Percentiles rank a stretch among this genome's conserved stretches.
These are phyloP conservation scores for Fraxinus dipetala DNA, from an alignment of 305 asterid species.

Conservation along the genomic window DNA sequence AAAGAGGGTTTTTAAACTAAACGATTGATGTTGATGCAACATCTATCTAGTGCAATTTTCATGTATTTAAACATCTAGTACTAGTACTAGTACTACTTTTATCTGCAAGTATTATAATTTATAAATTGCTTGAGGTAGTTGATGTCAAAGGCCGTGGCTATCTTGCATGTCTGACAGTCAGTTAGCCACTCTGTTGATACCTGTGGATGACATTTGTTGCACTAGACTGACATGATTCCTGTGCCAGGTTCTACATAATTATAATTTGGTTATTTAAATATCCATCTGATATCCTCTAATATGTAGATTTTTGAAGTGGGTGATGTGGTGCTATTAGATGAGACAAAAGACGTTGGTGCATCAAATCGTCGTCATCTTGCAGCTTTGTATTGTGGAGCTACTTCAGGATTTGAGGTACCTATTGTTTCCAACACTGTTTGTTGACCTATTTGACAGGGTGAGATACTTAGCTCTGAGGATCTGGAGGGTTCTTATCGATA, in stretches of 20 bases:
- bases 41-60: not conserved
- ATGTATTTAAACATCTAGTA: not conserved
- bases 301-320: slow-evolving; percentile 87
- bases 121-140: not conserved
- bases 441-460: not conserved
- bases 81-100: not conserved
- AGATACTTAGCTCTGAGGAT: not conserved
- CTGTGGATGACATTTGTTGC: not conserved
- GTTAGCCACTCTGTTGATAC: not conserved
- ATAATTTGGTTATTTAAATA: not conserved
- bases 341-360: slow-evolving; percentile 77
- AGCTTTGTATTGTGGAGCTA: slow-evolving; percentile 80
- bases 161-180: not conserved
- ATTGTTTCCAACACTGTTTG: slow-evolving; percentile 2
- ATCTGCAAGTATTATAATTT: not conserved
- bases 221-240: not conserved
- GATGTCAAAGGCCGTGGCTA: not conserved
- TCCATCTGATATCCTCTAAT: not conserved
- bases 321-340: slow-evolving; percentile 66
- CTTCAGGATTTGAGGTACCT: slow-evolving; percentile 88
- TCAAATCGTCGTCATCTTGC: slow-evolving; percentile 66
- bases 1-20: not conserved
- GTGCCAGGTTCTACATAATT: not conserved
- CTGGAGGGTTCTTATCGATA: not conserved
- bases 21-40: not conserved